Conservation (phyloP, 1,284 basidiomycete species). For the Agroathelia rolfsii region DNA sequence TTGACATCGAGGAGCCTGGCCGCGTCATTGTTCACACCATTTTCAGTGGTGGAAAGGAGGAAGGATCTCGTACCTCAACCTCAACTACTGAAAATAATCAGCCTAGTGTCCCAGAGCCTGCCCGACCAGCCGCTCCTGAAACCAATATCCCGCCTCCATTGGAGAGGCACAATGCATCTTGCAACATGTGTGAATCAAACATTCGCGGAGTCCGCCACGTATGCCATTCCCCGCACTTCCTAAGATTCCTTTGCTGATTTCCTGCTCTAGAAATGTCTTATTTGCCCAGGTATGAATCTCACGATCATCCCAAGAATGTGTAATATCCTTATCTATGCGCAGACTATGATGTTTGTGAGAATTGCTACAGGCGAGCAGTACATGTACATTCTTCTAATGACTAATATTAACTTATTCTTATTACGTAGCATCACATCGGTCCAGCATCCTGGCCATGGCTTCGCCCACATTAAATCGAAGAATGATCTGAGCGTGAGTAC, state of each 20-base stretch:
- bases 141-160: no score
- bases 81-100: conserved; percentile 8
- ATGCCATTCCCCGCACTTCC: conserved; percentile 20
- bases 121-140: no score
- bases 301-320: not conserved
- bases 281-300: conserved; percentile 39
- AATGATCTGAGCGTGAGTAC: conserved; percentile 47
- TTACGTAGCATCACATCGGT: conserved; percentile 48
- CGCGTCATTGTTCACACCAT: conserved; percentile 55
- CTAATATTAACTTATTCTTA: conserved; percentile 6
- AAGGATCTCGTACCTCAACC: conserved; percentile 10
- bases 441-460: conserved; percentile 72
- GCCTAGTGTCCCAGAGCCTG: conserved; percentile 6
- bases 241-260: conserved; percentile 2
- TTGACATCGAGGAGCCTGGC: conserved; percentile 54
- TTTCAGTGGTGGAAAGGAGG: conserved; percentile 29
- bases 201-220: conserved; percentile 65
- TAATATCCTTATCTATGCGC: conserved; percentile 9
- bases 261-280: conserved; percentile 50
- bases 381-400: conserved; percentile 1
- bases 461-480: conserved; percentile 53
- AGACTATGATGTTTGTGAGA: conserved; percentile 66
- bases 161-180: conserved; percentile 58
- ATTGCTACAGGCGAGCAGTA: conserved; percentile 51
- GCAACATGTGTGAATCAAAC: conserved; percentile 65